These are phyloP conservation scores for Kuraishia molischiana DNA, from an alignment of 805 yeast genomes.

Conservation along the genomic window DNA sequence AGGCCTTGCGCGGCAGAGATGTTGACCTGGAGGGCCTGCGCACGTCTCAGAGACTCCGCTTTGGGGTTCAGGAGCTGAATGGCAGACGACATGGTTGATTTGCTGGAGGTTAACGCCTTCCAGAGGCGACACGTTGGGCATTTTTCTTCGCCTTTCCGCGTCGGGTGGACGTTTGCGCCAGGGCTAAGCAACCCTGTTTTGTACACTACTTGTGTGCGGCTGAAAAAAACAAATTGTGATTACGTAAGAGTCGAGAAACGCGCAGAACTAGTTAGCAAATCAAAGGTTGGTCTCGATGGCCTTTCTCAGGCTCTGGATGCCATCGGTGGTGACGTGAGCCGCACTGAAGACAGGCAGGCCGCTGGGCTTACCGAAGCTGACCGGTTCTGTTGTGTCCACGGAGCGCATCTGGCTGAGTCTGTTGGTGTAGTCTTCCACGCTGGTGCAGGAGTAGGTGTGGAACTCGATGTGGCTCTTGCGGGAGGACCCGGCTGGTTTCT, in stretches of 20 bases:
- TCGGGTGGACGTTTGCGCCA: too few species aligned
- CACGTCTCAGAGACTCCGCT: constrained; percentile 93
- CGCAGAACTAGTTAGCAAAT: too few species aligned
- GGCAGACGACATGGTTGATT: constrained; percentile 38
- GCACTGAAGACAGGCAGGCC: constrained; percentile 6
- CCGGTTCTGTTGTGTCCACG: background rate
- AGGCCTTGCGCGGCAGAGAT: constrained; percentile 95
- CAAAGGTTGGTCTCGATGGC: constrained; percentile 4
- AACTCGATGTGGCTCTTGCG: constrained; percentile 15
- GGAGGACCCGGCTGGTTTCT: constrained; percentile 14
- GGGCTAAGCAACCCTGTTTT: too few species aligned
- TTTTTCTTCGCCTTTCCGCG: too few species aligned
- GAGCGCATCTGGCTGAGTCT: background rate
- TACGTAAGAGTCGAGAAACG: too few species aligned
- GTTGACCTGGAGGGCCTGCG: constrained; percentile 92
- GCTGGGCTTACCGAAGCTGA: constrained; percentile 6
- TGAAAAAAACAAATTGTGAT: too few species aligned
- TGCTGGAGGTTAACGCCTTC: too few species aligned
- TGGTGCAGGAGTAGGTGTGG: constrained; percentile 6
- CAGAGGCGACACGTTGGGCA: too few species aligned
- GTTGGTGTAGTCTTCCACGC: background rate
- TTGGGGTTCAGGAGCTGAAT: constrained; percentile 91
- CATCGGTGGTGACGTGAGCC: too few species aligned
- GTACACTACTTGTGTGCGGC: too few species aligned
- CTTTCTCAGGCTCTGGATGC: constrained; percentile 2